Evolutionary conservation across 441 rosid species (phyloP), one percentile per base, ranked within the genome.

Genomic region (Hypseocharis bilobata): DNA sequence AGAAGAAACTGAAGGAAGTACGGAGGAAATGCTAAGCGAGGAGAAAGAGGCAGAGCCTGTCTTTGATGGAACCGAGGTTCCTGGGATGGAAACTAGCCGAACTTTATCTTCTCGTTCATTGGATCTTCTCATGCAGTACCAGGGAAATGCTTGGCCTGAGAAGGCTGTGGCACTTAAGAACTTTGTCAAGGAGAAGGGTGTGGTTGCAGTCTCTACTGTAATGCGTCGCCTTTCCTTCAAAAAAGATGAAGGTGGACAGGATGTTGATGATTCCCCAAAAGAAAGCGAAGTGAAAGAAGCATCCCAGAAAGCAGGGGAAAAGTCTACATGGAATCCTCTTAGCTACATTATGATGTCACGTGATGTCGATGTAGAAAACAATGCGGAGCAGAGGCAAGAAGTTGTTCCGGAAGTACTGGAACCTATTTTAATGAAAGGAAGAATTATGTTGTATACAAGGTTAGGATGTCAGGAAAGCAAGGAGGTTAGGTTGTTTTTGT

Each of bases 321-420:
- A 66, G 60, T 80, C 86, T 42, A 66, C 76, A 1, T 88, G 96
- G 96, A 88, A 88, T 68, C 96, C 93, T 42, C 77, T 86, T 59
- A 79, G 72, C 72, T 88, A 77, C 71, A 76, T 88, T 32, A 81
- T 62, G 77, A 70, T 75, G 77, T 75, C 81, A 38, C 80, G 72
- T 42, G 82, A 83, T 67, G 76, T 59, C 70, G 83, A 75, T 69
- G 62, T 49, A 22, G 79, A 70, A 59, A 75, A 59, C 66, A 80
- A 75, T 71, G 28, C 28, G 44, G 81, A 68, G 59, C 76, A 64
- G 64, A 77, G 64, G 54, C 68, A 70, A 42, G 76, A 63, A 26
- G 62, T 57, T 25, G 47, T 42, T 47, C 72, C 65, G 64, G 84
- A 76, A 29, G 64, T 74, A 27, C 72, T 60, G 29, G 80, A 72